Percentiles rank a stretch among this genome's conserved stretches.
Evolutionary conservation across 768 basidiomycete genomes (phyloP).

Genomic region (Crassisporium funariophilum): DNA sequence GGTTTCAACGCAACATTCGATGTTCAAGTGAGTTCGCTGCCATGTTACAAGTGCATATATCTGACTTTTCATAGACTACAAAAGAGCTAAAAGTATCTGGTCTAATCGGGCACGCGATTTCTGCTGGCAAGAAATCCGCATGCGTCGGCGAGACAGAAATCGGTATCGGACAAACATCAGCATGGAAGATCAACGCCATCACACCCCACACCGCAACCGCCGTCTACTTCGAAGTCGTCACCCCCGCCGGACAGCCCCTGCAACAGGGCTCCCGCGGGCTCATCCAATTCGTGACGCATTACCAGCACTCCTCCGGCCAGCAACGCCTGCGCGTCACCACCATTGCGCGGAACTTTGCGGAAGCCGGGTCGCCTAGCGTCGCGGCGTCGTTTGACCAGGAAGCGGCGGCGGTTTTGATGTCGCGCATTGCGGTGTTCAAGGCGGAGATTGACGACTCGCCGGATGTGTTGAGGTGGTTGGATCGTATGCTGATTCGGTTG

Average conservation of each 20-base stretch:
- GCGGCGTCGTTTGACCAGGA: slow-evolving; percentile 97
- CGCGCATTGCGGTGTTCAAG: slow-evolving; percentile 98
- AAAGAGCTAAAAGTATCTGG: slow-evolving; percentile 99
- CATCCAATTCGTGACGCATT: slow-evolving; percentile 98
- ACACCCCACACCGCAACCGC: slow-evolving; percentile 86
- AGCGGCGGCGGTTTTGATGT: slow-evolving; percentile 96
- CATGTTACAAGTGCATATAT: not conserved
- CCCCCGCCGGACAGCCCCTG: slow-evolving; percentile 92
- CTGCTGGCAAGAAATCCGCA: slow-evolving; percentile 92
- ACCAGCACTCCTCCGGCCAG: slow-evolving; percentile 96
- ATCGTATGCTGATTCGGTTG: slow-evolving; percentile 96
- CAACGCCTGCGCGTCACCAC: slow-evolving; percentile 96
- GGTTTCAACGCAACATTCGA: slow-evolving; percentile 99
- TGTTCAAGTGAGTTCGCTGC: slow-evolving; percentile 67
- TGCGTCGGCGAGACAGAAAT: slow-evolving; percentile 99
- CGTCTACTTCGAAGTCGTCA: slow-evolving; percentile 98
- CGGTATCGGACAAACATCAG: slow-evolving; percentile 97
- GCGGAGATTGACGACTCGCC: slow-evolving; percentile 98
- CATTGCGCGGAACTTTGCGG: slow-evolving; percentile 95
- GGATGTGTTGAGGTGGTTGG: slow-evolving; percentile 95
- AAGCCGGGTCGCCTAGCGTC: slow-evolving; percentile 93
- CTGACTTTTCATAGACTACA: slow-evolving; percentile 65
- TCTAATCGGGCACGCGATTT: slow-evolving; percentile 96
- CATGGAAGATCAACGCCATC: slow-evolving; percentile 95
- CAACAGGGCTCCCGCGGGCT: slow-evolving; percentile 89